Conservation (phyloP, 768 basidiomycete genomes). For the Coprinellus aureogranulatus region DNA sequence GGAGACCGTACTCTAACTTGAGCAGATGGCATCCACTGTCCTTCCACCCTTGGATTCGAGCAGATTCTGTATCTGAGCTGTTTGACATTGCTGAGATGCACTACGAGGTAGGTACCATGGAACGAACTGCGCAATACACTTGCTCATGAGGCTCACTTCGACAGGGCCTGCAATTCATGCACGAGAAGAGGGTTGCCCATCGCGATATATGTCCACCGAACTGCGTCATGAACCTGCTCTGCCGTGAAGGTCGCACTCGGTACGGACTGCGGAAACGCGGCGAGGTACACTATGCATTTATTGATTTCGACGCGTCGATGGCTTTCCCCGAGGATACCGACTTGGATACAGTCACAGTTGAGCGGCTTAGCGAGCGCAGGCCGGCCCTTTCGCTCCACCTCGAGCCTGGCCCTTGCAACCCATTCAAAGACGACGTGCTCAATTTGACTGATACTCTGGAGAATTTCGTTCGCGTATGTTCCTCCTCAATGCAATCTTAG, state of each 20-base stretch:
- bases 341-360: neutral
- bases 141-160: too few relatives aligned
- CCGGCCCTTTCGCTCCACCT: neutral
- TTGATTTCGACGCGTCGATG: neutral
- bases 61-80: neutral
- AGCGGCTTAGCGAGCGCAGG: neutral
- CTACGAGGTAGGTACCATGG: slow-evolving; percentile 3
- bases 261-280: neutral
- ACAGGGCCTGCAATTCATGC: neutral
- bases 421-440: slow-evolving; percentile 1
- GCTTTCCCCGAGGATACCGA: slow-evolving; percentile 2
- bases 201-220: neutral
- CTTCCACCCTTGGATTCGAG: too few relatives aligned
- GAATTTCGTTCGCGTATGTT: too few relatives aligned
- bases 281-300: neutral
- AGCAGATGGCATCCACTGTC: neutral
- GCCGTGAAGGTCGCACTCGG: neutral
- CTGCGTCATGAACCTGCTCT: neutral
- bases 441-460: too few relatives aligned
- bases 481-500: too few relatives aligned
- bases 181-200: neutral
- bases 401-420: neutral
- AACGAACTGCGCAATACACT: too few relatives aligned
- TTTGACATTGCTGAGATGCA: neutral
- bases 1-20: neutral